Conservation (phyloP, 495 filamentous ascomycete genomes). For the Penicillium canescens region DNA sequence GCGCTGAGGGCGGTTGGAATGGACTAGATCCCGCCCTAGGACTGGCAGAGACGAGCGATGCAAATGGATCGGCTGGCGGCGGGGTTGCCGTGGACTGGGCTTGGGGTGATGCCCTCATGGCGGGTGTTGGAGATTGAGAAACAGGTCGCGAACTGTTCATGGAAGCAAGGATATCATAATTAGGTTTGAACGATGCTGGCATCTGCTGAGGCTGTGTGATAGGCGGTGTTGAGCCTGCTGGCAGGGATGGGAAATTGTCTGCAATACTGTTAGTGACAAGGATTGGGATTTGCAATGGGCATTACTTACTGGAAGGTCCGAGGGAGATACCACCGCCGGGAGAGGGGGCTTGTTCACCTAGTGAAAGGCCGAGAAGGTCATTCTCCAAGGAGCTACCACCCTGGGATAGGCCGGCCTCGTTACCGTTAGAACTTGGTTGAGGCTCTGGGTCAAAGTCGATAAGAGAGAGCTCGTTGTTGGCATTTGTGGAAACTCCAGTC, state of each 20-base stretch:
- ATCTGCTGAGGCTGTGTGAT: slow-evolving; percentile 29
- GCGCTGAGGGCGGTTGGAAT: slow-evolving; percentile 26
- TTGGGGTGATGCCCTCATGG: slow-evolving; percentile 28
- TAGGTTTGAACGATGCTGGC: slow-evolving; percentile 43
- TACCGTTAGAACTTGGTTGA: slow-evolving; percentile 52
- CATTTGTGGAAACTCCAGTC: slow-evolving; percentile 70
- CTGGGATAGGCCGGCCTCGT: slow-evolving; percentile 41
- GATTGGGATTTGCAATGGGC: slow-evolving; percentile 45
- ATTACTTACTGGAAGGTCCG: slow-evolving; percentile 64
- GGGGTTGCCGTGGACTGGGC: slow-evolving; percentile 40
- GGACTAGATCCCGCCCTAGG: slow-evolving; percentile 42
- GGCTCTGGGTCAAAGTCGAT: slow-evolving; percentile 83
- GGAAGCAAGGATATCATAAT: slow-evolving; percentile 64
- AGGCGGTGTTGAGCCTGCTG: slow-evolving; percentile 27
- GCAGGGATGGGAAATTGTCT: slow-evolving; percentile 26
- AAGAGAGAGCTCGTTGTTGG: slow-evolving; percentile 83
- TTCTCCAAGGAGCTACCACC: slow-evolving; percentile 53
- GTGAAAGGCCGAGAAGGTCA: slow-evolving; percentile 69
- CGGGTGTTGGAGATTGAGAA: slow-evolving; percentile 53
- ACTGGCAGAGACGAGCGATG: slow-evolving; percentile 61
- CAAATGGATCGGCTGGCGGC: slow-evolving; percentile 63
- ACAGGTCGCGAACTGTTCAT: slow-evolving; percentile 41
- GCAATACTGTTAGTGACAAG: slow-evolving; percentile 5
- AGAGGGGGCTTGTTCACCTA: slow-evolving; percentile 62
- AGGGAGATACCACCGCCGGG: slow-evolving; percentile 84